Evolutionary conservation across 768 basidiomycete species (phyloP).

Genomic region (Xerocomus spinulosus): DNA sequence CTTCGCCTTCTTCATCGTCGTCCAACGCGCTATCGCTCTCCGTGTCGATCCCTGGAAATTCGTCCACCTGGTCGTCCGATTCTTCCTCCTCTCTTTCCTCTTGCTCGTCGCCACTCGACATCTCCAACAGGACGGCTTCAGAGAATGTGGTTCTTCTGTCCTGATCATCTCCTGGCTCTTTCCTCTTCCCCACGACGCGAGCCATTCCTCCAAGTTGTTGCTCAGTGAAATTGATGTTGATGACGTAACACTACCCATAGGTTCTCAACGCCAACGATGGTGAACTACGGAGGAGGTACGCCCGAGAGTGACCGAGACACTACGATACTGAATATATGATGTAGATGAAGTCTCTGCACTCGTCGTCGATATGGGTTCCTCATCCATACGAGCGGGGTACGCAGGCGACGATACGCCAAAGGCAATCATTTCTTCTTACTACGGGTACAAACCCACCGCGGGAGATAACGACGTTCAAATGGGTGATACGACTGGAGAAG

Average conservation of each 20-base stretch:
- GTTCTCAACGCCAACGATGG: slow-evolving; percentile 45
- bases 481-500: slow-evolving; percentile 38
- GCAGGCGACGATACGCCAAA: slow-evolving; percentile 97
- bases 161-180: slow-evolving; percentile 43
- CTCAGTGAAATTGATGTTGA: no score
- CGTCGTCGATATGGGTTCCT: slow-evolving; percentile 91
- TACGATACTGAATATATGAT: background rate
- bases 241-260: no score
- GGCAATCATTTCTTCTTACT: slow-evolving; percentile 84
- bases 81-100: slow-evolving; percentile 33
- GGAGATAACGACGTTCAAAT: slow-evolving; percentile 34
- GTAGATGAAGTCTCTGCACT: slow-evolving; percentile 96
- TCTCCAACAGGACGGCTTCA: slow-evolving; percentile 52
- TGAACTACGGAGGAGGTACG: slow-evolving; percentile 85
- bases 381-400: slow-evolving; percentile 89
- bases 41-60: slow-evolving; percentile 66
- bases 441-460: slow-evolving; percentile 61
- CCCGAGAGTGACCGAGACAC: background rate
- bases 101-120: slow-evolving; percentile 71
- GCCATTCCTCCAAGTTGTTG: no score
- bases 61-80: slow-evolving; percentile 60
- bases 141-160: slow-evolving; percentile 30
- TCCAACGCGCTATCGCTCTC: slow-evolving; percentile 40
- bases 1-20: slow-evolving; percentile 34
- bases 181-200: slow-evolving; percentile 53